Percentiles rank a stretch among this genome's conserved stretches.
These are phyloP conservation scores for Durotheca rogersii DNA, from an alignment of 495 filamentous ascomycete species.

Conservation along the genomic window DNA sequence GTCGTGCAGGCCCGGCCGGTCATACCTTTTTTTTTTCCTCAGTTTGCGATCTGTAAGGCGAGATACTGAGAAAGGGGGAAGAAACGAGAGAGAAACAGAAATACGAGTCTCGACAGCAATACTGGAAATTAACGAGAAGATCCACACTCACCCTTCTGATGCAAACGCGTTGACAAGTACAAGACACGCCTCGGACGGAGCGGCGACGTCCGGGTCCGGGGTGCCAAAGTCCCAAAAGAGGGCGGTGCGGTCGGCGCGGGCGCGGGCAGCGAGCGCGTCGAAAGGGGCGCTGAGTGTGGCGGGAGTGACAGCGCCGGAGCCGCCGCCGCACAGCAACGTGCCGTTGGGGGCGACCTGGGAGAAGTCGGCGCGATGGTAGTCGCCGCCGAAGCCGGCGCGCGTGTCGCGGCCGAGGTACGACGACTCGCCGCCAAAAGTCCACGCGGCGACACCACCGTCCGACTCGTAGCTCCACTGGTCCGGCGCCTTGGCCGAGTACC, in stretches of 20 bases:
- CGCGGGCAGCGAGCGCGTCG: conserved; percentile 49
- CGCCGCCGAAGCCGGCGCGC: conserved; percentile 17
- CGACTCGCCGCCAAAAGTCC: conserved; percentile 28
- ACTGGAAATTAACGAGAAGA: neutral
- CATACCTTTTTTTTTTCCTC: too few relatives aligned
- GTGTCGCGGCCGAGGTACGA: conserved; percentile 37
- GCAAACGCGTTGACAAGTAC: conserved; percentile 56
- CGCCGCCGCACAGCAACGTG: conserved; percentile 50
- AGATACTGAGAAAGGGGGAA: too few relatives aligned
- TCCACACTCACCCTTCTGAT: conserved; percentile 44
- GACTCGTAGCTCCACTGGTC: conserved; percentile 42
- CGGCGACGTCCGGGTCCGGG: conserved; percentile 30
- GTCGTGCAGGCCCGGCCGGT: conserved; percentile 34
- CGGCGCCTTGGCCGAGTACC: conserved; percentile 35
- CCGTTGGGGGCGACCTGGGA: conserved; percentile 36
- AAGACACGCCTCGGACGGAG: conserved; percentile 56
- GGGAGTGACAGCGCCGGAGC: conserved; percentile 53
- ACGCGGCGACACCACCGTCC: conserved; percentile 31
- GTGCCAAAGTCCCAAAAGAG: conserved; percentile 41
- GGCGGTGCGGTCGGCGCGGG: conserved; percentile 47
- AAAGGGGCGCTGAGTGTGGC: conserved; percentile 50
- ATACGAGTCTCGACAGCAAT: too few relatives aligned
- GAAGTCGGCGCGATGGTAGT: conserved; percentile 34
- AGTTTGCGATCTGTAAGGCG: too few relatives aligned
- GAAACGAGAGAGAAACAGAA: neutral